These are phyloP conservation scores for Volvox africanus DNA, from an alignment of 139 green algal species.

Conservation along the genomic window DNA sequence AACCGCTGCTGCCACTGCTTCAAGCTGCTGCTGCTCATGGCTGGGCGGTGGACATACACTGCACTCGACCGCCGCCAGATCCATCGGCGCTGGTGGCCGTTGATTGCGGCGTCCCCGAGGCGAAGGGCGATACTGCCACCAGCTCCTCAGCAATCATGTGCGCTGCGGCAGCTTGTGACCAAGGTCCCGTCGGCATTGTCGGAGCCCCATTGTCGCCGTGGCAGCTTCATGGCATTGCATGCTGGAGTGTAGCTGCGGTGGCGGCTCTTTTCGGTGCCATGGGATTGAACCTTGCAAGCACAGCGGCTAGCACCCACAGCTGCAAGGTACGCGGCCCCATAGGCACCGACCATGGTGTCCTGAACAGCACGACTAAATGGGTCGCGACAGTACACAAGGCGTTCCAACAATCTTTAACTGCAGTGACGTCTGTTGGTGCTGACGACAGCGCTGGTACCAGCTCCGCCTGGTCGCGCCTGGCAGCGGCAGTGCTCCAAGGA, in stretches of 20 bases:
- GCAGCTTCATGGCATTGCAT: constrained; percentile 14
- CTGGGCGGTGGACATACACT: constrained; percentile 30
- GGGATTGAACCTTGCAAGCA: background rate
- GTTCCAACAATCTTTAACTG: background rate
- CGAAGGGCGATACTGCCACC: too few species aligned
- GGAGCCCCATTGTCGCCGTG: background rate
- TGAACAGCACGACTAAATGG: background rate
- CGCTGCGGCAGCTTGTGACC: too few species aligned
- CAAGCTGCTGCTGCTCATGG: constrained; percentile 3
- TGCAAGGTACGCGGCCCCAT: background rate
- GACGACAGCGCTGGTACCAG: background rate
- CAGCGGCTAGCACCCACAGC: too few species aligned
- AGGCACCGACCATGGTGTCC: background rate
- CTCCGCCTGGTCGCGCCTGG: background rate
- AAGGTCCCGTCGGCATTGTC: background rate
- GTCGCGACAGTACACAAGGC: background rate
- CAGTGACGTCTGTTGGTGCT: background rate
- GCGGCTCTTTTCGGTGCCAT: background rate
- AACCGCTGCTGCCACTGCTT: constrained; percentile 15
- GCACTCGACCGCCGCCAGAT: background rate
- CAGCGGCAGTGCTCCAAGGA: background rate
- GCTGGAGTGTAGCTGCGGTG: background rate
- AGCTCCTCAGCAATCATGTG: too few species aligned
- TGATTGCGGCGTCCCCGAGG: background rate
- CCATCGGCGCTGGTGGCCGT: background rate